Evolutionary conservation across 2,329 filamentous ascomycete genomes (phyloP).

Genomic region (Penicillium brasilianum): DNA sequence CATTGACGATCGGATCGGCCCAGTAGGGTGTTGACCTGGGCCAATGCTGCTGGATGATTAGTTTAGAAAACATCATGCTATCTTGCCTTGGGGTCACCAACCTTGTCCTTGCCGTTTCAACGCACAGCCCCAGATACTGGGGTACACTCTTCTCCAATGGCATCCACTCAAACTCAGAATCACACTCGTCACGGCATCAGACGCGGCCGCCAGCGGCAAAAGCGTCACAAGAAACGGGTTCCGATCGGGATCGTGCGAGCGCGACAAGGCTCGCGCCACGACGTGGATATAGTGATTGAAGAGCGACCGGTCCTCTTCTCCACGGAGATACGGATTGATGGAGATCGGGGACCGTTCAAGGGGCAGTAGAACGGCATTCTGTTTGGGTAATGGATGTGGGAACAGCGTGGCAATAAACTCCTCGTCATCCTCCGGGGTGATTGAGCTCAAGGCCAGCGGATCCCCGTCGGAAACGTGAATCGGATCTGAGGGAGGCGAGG

Average conservation of each 20-base stretch:
- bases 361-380: constrained; percentile 7
- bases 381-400: constrained; percentile 18
- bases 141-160: constrained; percentile 38
- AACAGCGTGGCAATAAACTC: constrained; percentile 29
- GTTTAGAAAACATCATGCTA: neutral
- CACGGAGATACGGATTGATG: constrained; percentile 29
- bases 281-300: constrained; percentile 39
- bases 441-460: constrained; percentile 11
- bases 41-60: constrained; percentile 23
- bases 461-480: constrained; percentile 19
- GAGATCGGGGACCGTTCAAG: constrained; percentile 20
- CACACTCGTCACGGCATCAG: constrained; percentile 34
- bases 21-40: constrained; percentile 31
- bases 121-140: constrained; percentile 34
- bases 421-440: constrained; percentile 23
- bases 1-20: constrained; percentile 32
- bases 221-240: constrained; percentile 36
- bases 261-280: constrained; percentile 32
- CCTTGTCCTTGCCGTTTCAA: constrained; percentile 34
- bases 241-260: constrained; percentile 26
- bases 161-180: constrained; percentile 36
- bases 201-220: constrained; percentile 34
- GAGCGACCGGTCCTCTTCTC: constrained; percentile 34
- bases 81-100: neutral
- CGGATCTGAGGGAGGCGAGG: neutral